A percentile compares a stretch with the other conserved stretches of the same genome.
Evolutionary conservation across 1,284 basidiomycete genomes (phyloP).

Genomic region (Tylopilus sp.): DNA sequence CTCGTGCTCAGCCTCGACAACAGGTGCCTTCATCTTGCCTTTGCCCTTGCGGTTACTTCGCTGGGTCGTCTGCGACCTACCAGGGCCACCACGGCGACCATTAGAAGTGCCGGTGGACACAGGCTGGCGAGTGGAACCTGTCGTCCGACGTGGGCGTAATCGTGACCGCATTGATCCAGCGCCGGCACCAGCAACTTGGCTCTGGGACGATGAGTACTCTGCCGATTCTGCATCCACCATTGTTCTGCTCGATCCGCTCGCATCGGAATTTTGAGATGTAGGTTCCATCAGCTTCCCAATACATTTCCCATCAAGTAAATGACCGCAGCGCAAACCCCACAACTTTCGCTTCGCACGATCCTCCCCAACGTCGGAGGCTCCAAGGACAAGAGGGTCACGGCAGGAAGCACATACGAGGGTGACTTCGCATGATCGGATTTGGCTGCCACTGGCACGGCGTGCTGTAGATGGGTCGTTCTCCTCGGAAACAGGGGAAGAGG

Average conservation of each 20-base stretch:
- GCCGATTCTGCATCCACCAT: constrained; percentile 14
- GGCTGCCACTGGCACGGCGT: constrained; percentile 30
- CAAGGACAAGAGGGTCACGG: constrained; percentile 63
- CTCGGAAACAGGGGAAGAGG: constrained; percentile 39
- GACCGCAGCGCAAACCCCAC: constrained; percentile 80
- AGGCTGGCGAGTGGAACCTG: constrained; percentile 17
- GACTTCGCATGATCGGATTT: constrained; percentile 32
- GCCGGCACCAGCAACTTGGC: constrained; percentile 37
- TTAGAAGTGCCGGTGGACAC: constrained; percentile 6
- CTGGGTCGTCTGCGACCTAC: constrained; percentile 12
- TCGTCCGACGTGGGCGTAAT: constrained; percentile 56
- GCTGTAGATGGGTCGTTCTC: constrained; percentile 32
- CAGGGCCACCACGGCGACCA: constrained; percentile 12
- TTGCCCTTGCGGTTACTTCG: constrained; percentile 49
- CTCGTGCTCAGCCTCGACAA: constrained; percentile 59
- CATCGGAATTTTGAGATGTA: constrained; percentile 19
- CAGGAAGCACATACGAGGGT: constrained; percentile 73
- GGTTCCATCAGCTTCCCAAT: constrained; percentile 67
- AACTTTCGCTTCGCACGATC: constrained; percentile 56
- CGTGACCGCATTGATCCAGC: constrained; percentile 61
- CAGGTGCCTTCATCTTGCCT: constrained; percentile 48
- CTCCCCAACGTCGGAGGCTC: constrained; percentile 47
- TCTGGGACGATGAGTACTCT: constrained; percentile 5
- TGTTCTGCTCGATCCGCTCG: constrained; percentile 44
- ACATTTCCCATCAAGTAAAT: constrained; percentile 82